Conservation (phyloP, 805 yeast species). For the Candida yuanshanica region DNA sequence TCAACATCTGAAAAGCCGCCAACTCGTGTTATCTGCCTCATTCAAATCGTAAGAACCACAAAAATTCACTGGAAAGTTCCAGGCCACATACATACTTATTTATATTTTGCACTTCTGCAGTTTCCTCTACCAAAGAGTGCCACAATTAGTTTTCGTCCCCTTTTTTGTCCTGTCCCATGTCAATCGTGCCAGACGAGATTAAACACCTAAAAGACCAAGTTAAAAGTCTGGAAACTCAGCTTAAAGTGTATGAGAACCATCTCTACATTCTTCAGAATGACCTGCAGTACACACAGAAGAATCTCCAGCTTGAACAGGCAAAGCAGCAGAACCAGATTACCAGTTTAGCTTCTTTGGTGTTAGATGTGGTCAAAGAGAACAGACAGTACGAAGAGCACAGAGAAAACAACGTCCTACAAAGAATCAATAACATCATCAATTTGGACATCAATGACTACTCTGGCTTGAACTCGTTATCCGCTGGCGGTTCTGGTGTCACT, state of each 20-base stretch:
- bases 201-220: conserved; percentile 21
- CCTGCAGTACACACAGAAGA: conserved; percentile 19
- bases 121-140: neutral
- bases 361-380: conserved; percentile 22
- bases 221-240: conserved; percentile 19
- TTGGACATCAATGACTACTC: conserved; percentile 17
- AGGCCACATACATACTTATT: too few relatives aligned
- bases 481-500: conserved; percentile 3
- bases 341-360: conserved; percentile 17
- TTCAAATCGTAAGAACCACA: too few relatives aligned
- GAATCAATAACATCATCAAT: conserved; percentile 17
- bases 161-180: neutral
- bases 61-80: too few relatives aligned
- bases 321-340: conserved; percentile 22
- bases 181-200: conserved; percentile 15
- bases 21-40: too few relatives aligned
- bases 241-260: conserved; percentile 21
- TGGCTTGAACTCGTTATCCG: conserved; percentile 7
- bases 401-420: conserved; percentile 18
- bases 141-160: neutral
- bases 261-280: conserved; percentile 20
- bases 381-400: conserved; percentile 20
- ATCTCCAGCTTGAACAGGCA: conserved; percentile 20
- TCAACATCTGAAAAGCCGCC: too few relatives aligned
- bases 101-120: too few relatives aligned